Evolutionary conservation across 352 stramenopile genomes (phyloP), one percentile per base, ranked within the genome.

Genomic region (Pythium chondricola): DNA sequence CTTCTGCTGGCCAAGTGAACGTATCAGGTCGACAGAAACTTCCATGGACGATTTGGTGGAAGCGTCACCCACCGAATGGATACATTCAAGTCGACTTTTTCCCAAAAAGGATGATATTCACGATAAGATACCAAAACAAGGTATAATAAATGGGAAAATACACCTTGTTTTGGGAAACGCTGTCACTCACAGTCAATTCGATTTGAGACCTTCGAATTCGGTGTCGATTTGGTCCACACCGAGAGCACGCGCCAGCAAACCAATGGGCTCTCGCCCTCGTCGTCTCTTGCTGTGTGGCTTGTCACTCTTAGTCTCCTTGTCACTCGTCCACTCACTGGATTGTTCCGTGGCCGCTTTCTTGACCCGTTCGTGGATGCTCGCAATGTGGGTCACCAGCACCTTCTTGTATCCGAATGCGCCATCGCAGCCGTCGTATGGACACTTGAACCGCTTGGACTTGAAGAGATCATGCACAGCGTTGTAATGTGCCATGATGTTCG

Each of bases 401-500:
- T 71, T 85, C 51, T 90, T 90, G 63, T 88, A 88, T 16, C 71
- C 69, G 48, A 93, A 93, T 13, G 61, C 67, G 18, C 70, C 74
- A 4, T 65, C 52, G 47, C 82, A 93, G 8, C 59, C 64, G 2
- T 77, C 69, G 16, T 68, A 59, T 5, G 72, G 74, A 51, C 82
- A 93, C 43, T 58, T 63, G 58, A 88, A 93, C 21, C 71, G 71
- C 59, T 67, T 53, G 9, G 71, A 82, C 45, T 80, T 82, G 56
- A 61, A 53, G 4, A 65, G 49, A 29, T 87, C 74, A 36, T 90
- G 78, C 24, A 74, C 66, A 7, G 75, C 74, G 50, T 88, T 86
- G 42, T 83, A 83, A 48, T 90, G 81, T 22, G 73, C 54, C 67
- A 86, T 88, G 21, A 90, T 37, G 31, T 93, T 93, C 9, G 76